These are phyloP conservation scores for Agroathelia rolfsii DNA, from an alignment of 1,284 basidiomycete species.

Conservation along the genomic window DNA sequence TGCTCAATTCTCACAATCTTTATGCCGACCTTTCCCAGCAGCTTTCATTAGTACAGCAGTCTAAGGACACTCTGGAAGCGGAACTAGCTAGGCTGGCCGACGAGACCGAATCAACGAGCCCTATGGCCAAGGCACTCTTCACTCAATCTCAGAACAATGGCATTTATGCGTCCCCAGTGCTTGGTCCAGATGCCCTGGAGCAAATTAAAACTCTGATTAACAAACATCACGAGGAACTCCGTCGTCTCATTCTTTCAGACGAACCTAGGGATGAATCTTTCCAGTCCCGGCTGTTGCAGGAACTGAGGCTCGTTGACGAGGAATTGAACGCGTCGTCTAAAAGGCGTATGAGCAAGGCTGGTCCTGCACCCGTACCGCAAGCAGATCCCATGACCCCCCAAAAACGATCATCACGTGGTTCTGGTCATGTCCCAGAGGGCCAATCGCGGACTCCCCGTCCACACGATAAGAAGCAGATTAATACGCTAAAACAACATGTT, in stretches of 20 bases:
- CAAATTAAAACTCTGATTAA: constrained; percentile 56
- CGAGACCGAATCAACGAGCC: constrained; percentile 43
- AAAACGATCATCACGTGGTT: constrained; percentile 24
- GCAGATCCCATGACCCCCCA: constrained; percentile 17
- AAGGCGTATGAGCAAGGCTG: too few species aligned
- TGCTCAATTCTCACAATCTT: constrained; percentile 44
- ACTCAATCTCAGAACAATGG: too few species aligned
- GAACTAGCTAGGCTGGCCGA: constrained; percentile 63
- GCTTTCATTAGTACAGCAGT: constrained; percentile 39
- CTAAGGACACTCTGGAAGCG: constrained; percentile 58
- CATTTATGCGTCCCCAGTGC: too few species aligned
- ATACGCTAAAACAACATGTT: constrained; percentile 53
- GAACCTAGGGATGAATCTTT: constrained; percentile 53
- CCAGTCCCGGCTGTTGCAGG: constrained; percentile 55
- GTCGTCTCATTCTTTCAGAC: constrained; percentile 49
- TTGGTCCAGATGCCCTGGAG: too few species aligned
- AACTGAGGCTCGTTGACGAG: constrained; percentile 58
- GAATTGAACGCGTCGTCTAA: too few species aligned
- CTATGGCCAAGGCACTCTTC: constrained; percentile 49
- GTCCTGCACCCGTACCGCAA: constrained; percentile 26
- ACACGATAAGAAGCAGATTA: constrained; percentile 36
- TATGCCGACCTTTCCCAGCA: constrained; percentile 44
- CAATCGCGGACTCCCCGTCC: constrained; percentile 33
- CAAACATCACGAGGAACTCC: constrained; percentile 61
- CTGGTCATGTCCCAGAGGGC: constrained; percentile 37